Evolutionary conservation across 208 protist genomes (phyloP).

Genomic region (Angomonas ambiguus): DNA sequence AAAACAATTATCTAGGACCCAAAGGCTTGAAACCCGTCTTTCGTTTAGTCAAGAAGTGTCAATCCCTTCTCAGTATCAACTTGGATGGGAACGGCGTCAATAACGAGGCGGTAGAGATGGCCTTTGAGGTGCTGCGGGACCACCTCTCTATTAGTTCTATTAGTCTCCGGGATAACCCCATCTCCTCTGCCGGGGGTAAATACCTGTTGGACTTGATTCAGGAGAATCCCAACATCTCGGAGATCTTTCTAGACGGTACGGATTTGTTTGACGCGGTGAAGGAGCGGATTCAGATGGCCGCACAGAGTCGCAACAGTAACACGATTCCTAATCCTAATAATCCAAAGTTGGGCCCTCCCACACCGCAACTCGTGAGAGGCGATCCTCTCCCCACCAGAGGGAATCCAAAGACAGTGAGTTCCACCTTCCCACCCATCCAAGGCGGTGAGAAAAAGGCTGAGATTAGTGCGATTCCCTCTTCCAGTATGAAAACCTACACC

Average conservation of each 20-base stretch:
- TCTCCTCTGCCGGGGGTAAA: slow-evolving; percentile 70
- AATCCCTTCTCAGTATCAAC: slow-evolving; percentile 72
- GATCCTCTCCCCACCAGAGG: background rate
- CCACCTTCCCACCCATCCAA: background rate
- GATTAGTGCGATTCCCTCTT: background rate
- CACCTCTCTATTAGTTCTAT: slow-evolving; percentile 65
- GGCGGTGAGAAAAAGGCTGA: background rate
- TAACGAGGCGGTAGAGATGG: slow-evolving; percentile 61
- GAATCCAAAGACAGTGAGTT: background rate
- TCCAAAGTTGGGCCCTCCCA: slow-evolving; percentile 1
- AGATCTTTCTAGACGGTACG: slow-evolving; percentile 63
- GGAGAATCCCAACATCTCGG: slow-evolving; percentile 59
- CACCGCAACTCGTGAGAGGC: slow-evolving; percentile 22
- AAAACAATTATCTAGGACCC: slow-evolving; percentile 85
- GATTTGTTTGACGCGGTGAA: slow-evolving; percentile 76
- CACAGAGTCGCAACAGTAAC: slow-evolving; percentile 38
- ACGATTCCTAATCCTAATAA: no score
- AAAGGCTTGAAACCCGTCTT: slow-evolving; percentile 81
- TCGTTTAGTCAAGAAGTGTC: slow-evolving; percentile 72
- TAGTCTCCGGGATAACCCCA: slow-evolving; percentile 76
- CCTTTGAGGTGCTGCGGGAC: slow-evolving; percentile 61
- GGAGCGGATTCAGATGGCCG: slow-evolving; percentile 47
- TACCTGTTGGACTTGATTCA: slow-evolving; percentile 69
- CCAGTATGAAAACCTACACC: background rate
- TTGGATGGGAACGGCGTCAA: slow-evolving; percentile 78